phyloP scores from a whole-genome alignment of 495 filamentous ascomycete genomes.

The Evernia prunastri region DNA sequence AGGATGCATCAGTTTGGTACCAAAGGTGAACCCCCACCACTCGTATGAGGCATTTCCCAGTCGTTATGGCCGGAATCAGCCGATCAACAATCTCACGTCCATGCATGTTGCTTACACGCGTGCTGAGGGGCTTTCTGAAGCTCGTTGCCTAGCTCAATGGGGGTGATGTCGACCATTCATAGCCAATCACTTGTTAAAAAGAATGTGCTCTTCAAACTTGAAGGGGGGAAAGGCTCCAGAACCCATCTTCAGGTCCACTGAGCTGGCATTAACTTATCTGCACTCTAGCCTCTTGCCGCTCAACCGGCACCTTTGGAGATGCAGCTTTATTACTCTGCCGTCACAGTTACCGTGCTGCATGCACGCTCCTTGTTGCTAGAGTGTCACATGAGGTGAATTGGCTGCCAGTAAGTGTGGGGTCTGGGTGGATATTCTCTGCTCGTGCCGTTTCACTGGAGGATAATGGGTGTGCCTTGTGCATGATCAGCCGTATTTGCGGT shows the following conservation, averaged over 20 bases:
- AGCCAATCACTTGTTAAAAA: conserved; percentile 9
- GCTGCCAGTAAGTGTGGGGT: conserved; percentile 16
- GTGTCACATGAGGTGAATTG: conserved; percentile 23
- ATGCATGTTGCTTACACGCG: conserved; percentile 20
- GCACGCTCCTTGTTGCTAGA: conserved; percentile 11
- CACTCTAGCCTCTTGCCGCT: conserved; percentile 10
- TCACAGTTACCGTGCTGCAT: conserved; percentile 19
- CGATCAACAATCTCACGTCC: conserved; percentile 14
- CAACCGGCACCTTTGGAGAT: conserved; percentile 8
- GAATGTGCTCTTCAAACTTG: not conserved
- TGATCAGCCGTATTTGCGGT: conserved; percentile 19
- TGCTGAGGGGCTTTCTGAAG: conserved; percentile 11
- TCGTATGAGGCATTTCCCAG: conserved; percentile 3
- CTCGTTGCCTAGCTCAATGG: conserved; percentile 10
- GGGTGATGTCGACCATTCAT: not conserved
- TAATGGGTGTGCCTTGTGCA: not conserved
- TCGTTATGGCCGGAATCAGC: not conserved
- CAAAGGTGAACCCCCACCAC: not conserved
- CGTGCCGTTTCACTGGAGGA: conserved; percentile 19
- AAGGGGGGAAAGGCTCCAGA: conserved; percentile 9
- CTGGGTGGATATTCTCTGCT: conserved; percentile 7
- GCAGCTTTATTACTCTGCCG: conserved; percentile 15
- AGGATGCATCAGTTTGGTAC: conserved; percentile 8
- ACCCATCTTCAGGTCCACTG: conserved; percentile 18
- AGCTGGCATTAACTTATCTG: conserved; percentile 19